Conservation (phyloP, 306 rosid species). For the Begonia loranthoides region DNA sequence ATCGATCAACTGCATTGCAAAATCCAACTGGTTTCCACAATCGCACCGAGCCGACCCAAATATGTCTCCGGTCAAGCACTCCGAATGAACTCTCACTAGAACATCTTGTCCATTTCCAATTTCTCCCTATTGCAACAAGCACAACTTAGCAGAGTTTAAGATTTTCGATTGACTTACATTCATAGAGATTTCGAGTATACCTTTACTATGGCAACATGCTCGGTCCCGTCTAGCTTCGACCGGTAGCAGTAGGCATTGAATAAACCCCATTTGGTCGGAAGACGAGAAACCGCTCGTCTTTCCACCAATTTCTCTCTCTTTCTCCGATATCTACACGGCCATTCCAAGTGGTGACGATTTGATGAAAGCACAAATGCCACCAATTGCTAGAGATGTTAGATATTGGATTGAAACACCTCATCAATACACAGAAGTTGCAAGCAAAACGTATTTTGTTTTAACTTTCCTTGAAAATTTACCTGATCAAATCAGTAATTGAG, state of each 20-base stretch:
- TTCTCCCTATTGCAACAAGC: conserved; percentile 32
- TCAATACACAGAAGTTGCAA: too few species aligned
- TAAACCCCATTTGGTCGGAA: conserved; percentile 78
- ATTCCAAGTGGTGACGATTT: too few species aligned
- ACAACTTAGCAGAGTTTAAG: too few species aligned
- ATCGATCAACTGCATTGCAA: conserved; percentile 68
- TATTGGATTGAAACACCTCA: too few species aligned
- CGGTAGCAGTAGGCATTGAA: conserved; percentile 64
- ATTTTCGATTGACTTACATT: too few species aligned
- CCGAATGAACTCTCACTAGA: conserved; percentile 74
- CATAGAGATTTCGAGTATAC: conserved; percentile 13
- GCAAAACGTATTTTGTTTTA: too few species aligned
- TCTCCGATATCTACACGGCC: conserved; percentile 49
- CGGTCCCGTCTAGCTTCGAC: conserved; percentile 66
- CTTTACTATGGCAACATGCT: conserved; percentile 71
- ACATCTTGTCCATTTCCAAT: conserved; percentile 66
- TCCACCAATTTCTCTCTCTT: conserved; percentile 74
- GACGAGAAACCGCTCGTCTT: conserved; percentile 44
- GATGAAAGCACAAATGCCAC: too few species aligned
- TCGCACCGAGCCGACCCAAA: conserved; percentile 82
- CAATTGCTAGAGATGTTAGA: too few species aligned
- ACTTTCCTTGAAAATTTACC: conserved; percentile 21
- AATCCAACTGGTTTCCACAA: conserved; percentile 77
- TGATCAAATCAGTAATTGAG: conserved; percentile 75
- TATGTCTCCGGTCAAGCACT: conserved; percentile 85